phyloP scores from a whole-genome alignment of 352 stramenopile genomes.

The Blastocystis sp. region DNA sequence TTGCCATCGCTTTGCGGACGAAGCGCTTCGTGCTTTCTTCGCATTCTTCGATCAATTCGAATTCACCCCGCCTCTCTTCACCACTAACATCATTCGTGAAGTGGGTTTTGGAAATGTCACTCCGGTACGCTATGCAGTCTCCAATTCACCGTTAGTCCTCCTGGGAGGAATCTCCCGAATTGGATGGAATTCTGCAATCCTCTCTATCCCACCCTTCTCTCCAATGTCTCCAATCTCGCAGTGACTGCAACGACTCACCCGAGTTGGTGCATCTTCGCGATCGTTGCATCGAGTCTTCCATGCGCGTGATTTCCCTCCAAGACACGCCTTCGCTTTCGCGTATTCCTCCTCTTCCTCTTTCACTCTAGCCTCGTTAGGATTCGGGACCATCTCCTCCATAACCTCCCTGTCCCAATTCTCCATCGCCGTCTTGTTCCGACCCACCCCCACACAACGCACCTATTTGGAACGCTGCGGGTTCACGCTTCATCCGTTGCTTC shows the following conservation, averaged over 20 bases:
- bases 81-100: background rate
- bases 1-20: background rate
- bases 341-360: too few species aligned
- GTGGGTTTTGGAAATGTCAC: background rate
- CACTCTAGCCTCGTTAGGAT: background rate
- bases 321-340: too few species aligned
- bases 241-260: too few species aligned
- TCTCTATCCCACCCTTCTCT: background rate
- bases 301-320: too few species aligned
- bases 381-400: background rate
- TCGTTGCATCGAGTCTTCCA: too few species aligned
- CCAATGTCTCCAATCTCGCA: too few species aligned
- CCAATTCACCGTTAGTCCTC: background rate
- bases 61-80: background rate
- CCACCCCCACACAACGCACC: background rate
- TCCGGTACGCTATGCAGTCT: background rate
- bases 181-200: background rate
- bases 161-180: background rate
- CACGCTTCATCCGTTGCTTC: background rate
- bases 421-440: slow-evolving; percentile 1
- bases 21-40: background rate
- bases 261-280: too few species aligned
- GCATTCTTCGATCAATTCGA: slow-evolving; percentile 26
- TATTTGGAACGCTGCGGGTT: background rate
- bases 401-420: background rate